Percentiles rank a stretch among this genome's conserved stretches.
Evolutionary conservation across 1,284 basidiomycete species (phyloP).

Genomic region (Ganoderma lucidum): DNA sequence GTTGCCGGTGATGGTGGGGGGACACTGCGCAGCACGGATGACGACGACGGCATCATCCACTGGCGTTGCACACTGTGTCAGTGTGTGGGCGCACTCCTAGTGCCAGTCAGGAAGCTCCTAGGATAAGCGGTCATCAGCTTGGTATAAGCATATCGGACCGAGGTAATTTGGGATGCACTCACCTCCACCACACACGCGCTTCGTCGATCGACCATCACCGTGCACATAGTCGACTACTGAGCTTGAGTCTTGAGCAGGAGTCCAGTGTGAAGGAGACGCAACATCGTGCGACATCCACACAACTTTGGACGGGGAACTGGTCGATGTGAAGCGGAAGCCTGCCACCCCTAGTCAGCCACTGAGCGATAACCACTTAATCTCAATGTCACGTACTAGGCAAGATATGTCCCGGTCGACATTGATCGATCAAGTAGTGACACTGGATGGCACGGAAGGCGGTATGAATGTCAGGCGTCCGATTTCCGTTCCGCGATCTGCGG

Average conservation of each 20-base stretch:
- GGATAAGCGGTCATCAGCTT: too few species aligned
- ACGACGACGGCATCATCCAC: background rate
- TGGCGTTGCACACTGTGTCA: background rate
- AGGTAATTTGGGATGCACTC: too few species aligned
- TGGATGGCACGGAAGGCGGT: background rate
- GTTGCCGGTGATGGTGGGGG: too few species aligned
- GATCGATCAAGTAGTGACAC: background rate
- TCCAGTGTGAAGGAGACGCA: background rate
- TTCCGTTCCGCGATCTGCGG: background rate
- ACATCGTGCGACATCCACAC: background rate
- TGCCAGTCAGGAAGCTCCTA: background rate
- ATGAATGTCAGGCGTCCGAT: background rate
- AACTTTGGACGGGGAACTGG: background rate
- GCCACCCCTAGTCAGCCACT: background rate
- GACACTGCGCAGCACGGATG: too few species aligned
- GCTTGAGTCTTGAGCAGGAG: background rate
- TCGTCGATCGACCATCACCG: too few species aligned
- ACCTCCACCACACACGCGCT: too few species aligned
- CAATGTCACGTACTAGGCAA: background rate
- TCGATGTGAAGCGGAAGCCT: background rate
- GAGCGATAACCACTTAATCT: too few species aligned
- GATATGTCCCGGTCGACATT: background rate
- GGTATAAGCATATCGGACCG: too few species aligned
- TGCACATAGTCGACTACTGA: too few species aligned
- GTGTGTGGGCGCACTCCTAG: background rate